Evolutionary conservation across 805 yeast species (phyloP).

Genomic region (Monosporozyma solicola): DNA sequence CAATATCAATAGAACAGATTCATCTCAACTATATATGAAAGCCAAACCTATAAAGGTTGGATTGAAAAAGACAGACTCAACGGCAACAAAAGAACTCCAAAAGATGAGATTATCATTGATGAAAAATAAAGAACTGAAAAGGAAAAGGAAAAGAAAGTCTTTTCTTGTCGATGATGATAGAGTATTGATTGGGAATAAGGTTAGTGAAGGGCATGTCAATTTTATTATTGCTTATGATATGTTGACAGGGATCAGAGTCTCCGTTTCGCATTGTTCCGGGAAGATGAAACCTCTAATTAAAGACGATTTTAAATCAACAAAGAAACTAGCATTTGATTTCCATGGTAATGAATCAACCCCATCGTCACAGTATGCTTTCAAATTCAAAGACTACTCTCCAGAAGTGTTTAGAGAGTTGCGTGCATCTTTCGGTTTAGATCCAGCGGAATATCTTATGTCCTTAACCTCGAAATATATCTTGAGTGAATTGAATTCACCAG

Average conservation of each 20-base stretch:
- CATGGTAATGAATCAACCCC: slow-evolving; percentile 87
- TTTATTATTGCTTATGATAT: slow-evolving; percentile 92
- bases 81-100: slow-evolving; percentile 36
- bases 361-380: slow-evolving; percentile 89
- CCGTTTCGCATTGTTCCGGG: slow-evolving; percentile 88
- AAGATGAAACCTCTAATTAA: slow-evolving; percentile 60
- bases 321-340: slow-evolving; percentile 79
- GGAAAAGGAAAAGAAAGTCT: slow-evolving; percentile 30
- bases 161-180: slow-evolving; percentile 40
- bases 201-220: slow-evolving; percentile 87
- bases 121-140: slow-evolving; percentile 36
- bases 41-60: slow-evolving; percentile 9
- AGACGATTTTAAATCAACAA: slow-evolving; percentile 59
- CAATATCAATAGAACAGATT: not conserved
- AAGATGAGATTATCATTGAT: slow-evolving; percentile 43
- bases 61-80: slow-evolving; percentile 29
- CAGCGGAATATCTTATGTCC: slow-evolving; percentile 90
- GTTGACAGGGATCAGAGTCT: slow-evolving; percentile 93
- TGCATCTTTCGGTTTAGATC: slow-evolving; percentile 74
- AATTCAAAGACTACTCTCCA: slow-evolving; percentile 93
- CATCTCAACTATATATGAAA: slow-evolving; percentile 6
- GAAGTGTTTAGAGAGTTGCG: slow-evolving; percentile 86
- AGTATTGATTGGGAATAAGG: slow-evolving; percentile 69
- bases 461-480: slow-evolving; percentile 88
- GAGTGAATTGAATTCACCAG: slow-evolving; percentile 90